Evolutionary conservation across 768 basidiomycete genomes (phyloP).

Genomic region (Coprinopsis marcescibilis): DNA sequence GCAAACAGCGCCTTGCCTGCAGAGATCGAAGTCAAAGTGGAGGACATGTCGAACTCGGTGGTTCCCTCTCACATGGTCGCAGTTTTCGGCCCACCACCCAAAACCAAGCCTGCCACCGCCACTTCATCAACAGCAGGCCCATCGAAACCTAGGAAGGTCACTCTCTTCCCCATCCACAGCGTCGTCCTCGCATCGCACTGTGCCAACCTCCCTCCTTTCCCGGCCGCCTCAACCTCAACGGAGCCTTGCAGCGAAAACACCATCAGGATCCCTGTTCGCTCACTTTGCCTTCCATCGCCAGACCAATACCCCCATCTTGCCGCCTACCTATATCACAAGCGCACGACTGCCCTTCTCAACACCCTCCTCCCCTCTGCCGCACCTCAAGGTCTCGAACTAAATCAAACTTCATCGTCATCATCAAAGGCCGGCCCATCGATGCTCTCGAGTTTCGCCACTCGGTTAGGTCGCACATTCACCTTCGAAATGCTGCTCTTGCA

Average conservation of each 20-base stretch:
- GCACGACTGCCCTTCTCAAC: conserved; percentile 42
- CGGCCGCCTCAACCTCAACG: conserved; percentile 20
- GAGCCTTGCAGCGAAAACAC: neutral
- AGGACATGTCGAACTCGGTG: conserved; percentile 22
- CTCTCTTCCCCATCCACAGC: conserved; percentile 64
- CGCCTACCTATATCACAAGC: conserved; percentile 63
- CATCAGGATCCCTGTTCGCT: conserved; percentile 53
- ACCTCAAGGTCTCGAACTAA: conserved; percentile 24
- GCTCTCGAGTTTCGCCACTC: conserved; percentile 28
- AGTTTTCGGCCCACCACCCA: conserved; percentile 27
- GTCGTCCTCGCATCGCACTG: conserved; percentile 67
- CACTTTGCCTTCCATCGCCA: conserved; percentile 58
- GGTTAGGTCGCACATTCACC: conserved; percentile 36
- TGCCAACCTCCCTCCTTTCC: conserved; percentile 54
- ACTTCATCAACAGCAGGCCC: conserved; percentile 18
- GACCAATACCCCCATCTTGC: conserved; percentile 54
- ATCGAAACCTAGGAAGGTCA: conserved; percentile 23
- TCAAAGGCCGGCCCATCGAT: no score
- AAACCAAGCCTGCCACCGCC: no score
- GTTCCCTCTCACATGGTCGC: conserved; percentile 53
- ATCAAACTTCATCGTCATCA: conserved; percentile 14
- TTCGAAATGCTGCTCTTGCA: conserved; percentile 43
- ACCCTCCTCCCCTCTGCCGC: conserved; percentile 40
- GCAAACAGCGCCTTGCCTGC: conserved; percentile 30
- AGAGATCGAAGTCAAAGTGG: conserved; percentile 37